Evolutionary conservation across 2,329 filamentous ascomycete species (phyloP), one percentile per base, ranked within the genome.

Genomic region (Camillea tinctor): DNA sequence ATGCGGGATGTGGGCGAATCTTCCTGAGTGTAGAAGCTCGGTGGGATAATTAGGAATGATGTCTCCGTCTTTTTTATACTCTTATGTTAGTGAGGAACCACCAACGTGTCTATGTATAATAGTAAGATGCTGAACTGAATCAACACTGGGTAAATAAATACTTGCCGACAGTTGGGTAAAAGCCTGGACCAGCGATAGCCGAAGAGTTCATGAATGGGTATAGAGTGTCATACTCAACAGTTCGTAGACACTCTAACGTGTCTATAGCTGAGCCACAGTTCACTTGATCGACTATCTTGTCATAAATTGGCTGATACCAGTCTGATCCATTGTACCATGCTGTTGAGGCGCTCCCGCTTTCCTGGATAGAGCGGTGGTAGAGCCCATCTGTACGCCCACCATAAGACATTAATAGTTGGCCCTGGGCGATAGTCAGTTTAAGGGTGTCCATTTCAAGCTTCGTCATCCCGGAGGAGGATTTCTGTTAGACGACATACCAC

Each of bases 1-100:
- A 49, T 90, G 81, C 1, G 87, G 86, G 0, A 90, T 84, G 56
- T 84, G 80, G 58, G 89, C 82, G 64, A 90, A 89, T 19, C 80
- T 79, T 52, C 86, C 87, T 4, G 79, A 71, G 1, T 76, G 73
- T 5, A 91, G 75, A 64, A 88, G 84, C 7, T 79, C 71, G 9
- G 81, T 83, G 1, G 80, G 81, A 62, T 79, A 81, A 7, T 79
- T 78, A 9, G 75, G 74, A 19, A 88, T 75, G 55, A 88, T 79
- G 66, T 87, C 83, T 0, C 82, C 81, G 64, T 89, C 86, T 30
- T 72, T 1, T n/a, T n/a, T n/a, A 80, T 55, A 72, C 75, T 71
- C 73, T 13, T 30, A 30, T 30, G 26, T 30, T 30, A 79, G 20
- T 73, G 66, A 11, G 64, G 67, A 23, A 66, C 72, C 17, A 19